Conservation (phyloP, 148 eudicot species). For the Suaeda aralocaspica region DNA sequence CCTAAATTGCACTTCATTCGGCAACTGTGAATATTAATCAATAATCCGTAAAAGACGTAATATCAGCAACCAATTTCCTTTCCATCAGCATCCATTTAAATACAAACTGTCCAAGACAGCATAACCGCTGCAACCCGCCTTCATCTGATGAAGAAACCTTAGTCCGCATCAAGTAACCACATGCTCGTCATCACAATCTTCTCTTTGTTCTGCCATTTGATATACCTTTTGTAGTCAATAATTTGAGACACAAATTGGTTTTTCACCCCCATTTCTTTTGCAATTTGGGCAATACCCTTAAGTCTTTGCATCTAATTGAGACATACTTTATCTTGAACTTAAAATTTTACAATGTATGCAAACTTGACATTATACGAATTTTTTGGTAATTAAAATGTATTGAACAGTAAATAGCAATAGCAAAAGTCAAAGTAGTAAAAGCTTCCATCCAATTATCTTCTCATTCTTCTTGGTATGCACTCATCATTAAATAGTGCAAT, state of each 20-base stretch:
- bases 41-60: background rate
- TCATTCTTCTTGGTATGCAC: no score
- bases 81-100: slow-evolving; percentile 32
- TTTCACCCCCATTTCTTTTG: no score
- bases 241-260: background rate
- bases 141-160: slow-evolving; percentile 90
- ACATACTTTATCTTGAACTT: no score
- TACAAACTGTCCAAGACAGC: slow-evolving; percentile 92
- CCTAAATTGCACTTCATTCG: background rate
- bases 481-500: background rate
- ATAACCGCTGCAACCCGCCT: slow-evolving; percentile 96
- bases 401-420: no score
- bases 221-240: background rate
- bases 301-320: no score
- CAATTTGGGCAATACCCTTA: no score
- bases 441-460: no score
- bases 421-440: no score
- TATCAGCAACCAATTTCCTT: background rate
- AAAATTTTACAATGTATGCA: no score
- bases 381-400: no score
- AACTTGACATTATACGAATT: no score
- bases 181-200: slow-evolving; percentile 55
- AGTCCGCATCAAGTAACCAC: slow-evolving; percentile 92
- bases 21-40: background rate
- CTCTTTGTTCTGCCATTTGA: slow-evolving; percentile 49